A percentile compares a stretch with the other conserved stretches of the same genome.
These are phyloP conservation scores for Pouteria glomerata DNA, from an alignment of 148 eudicot species.

Conservation along the genomic window DNA sequence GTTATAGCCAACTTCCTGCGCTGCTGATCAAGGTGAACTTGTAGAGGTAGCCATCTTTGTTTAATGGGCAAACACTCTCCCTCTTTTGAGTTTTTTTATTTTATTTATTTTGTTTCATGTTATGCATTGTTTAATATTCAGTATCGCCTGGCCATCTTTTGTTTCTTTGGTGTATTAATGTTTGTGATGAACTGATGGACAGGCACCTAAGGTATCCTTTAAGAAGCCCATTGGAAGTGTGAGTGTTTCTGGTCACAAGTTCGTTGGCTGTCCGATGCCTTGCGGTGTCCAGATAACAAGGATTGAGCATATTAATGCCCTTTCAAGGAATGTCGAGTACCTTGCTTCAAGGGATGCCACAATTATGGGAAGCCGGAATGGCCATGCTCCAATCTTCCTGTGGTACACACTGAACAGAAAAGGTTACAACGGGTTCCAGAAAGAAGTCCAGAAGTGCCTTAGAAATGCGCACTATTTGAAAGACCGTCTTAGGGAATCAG, in stretches of 20 bases:
- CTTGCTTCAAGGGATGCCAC: constrained; percentile 67
- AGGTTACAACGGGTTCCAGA: constrained; percentile 64
- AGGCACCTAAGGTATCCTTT: constrained; percentile 89
- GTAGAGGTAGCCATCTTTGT: not conserved
- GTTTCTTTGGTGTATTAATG: constrained; percentile 4
- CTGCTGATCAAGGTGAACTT: not conserved
- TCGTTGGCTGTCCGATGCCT: constrained; percentile 95
- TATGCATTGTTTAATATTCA: not conserved
- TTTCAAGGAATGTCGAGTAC: constrained; percentile 58
- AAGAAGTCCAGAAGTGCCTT: constrained; percentile 63
- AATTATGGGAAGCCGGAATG: constrained; percentile 73
- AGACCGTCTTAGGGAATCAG: constrained; percentile 48
- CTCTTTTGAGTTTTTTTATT: not conserved
- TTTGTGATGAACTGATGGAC: constrained; percentile 17
- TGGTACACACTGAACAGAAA: constrained; percentile 66
- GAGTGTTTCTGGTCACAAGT: constrained; percentile 91
- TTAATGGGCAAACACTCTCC: not conserved
- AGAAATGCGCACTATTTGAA: constrained; percentile 63
- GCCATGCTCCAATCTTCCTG: constrained; percentile 66
- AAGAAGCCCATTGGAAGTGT: constrained; percentile 93
- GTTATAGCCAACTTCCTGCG: not conserved
- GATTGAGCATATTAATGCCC: constrained; percentile 57
- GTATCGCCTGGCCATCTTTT: not conserved
- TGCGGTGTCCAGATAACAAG: constrained; percentile 88
- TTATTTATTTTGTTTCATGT: not conserved